Evolutionary conservation across 2,329 filamentous ascomycete genomes (phyloP), one percentile per base, ranked within the genome.

Genomic region (Sclerotinia borealis): DNA sequence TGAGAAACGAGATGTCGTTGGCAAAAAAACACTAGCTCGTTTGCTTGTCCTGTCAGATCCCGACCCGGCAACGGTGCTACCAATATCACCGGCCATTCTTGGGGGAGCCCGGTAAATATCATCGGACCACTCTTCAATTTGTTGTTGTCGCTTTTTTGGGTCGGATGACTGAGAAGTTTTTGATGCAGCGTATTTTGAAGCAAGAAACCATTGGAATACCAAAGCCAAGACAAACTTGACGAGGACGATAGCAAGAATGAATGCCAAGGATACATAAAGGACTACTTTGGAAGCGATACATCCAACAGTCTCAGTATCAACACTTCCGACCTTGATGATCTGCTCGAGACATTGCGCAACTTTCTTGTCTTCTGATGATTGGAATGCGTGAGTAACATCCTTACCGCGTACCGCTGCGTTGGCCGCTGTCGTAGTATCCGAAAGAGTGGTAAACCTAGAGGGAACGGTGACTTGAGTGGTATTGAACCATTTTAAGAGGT

Each of bases 251-350:
- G 92, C 87, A 65, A 99, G 78, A 77, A 99, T 99, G 76, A 99
- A 91, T 61, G 89, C 86, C 67, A 99, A 80, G 4, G 93, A 96
- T 59, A 96, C 88, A 74, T 99, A 99, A 49, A 99, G 86, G 4
- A 99, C 95, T 31, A 99, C 93, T 78, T 96, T 90, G 68, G 93
- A 96, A 2, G 95, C 95, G 75, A 99, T 99, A 78, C 95, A 99
- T 19, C 95, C 95, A 55, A 99, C 90, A 8, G 91, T 96, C 71
- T 96, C 93, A 0, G 95, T 98, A 72, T 99, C 96, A 65, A 99
- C 89, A 15, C 90, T 93, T 64, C 95, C 95, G 59, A 99, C 95
- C 76, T 93, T 96, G 83, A 96, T 92, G 68, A 96, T 96, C 72
- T 99, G 88, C 66, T 92, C 86, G 67, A 99, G 86, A 76, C 95